Percentiles rank a stretch among this genome's conserved stretches.
phyloP scores from a whole-genome alignment of 805 yeast genomes.

The Torulaspora microellipsoides region DNA sequence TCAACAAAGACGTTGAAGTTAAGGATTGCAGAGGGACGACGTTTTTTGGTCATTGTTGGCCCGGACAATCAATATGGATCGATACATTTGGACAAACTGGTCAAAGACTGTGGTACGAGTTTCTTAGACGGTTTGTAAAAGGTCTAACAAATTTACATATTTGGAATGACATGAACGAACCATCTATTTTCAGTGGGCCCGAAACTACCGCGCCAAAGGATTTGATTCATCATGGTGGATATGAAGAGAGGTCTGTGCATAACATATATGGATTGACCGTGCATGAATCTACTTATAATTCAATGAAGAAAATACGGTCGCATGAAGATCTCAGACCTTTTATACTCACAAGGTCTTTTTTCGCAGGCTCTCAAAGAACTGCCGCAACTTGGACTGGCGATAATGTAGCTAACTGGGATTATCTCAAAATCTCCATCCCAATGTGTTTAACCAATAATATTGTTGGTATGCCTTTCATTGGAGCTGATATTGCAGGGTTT shows the following conservation, averaged over 20 bases:
- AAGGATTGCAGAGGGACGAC: constrained; percentile 43
- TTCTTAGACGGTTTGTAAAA: constrained; percentile 44
- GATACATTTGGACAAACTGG: constrained; percentile 72
- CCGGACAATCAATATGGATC: constrained; percentile 93
- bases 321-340: constrained; percentile 66
- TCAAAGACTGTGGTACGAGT: constrained; percentile 53
- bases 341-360: constrained; percentile 78
- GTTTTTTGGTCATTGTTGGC: constrained; percentile 93
- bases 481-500: constrained; percentile 97
- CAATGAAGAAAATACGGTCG: constrained; percentile 50
- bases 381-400: constrained; percentile 99
- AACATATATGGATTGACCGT: constrained; percentile 76
- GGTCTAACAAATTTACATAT: constrained; percentile 65
- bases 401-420: constrained; percentile 89
- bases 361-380: constrained; percentile 85
- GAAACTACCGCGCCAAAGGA: constrained; percentile 89
- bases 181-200: constrained; percentile 91
- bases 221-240: constrained; percentile 65
- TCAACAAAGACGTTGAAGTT: constrained; percentile 43
- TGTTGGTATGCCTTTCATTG: constrained; percentile 86
- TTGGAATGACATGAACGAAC: constrained; percentile 99
- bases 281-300: constrained; percentile 73
- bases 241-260: constrained; percentile 91
- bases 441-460: constrained; percentile 79
- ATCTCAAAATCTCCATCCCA: constrained; percentile 73